phyloP scores from a whole-genome alignment of 371 early-diverging fungal genomes.

The Entomophthora muscae region DNA sequence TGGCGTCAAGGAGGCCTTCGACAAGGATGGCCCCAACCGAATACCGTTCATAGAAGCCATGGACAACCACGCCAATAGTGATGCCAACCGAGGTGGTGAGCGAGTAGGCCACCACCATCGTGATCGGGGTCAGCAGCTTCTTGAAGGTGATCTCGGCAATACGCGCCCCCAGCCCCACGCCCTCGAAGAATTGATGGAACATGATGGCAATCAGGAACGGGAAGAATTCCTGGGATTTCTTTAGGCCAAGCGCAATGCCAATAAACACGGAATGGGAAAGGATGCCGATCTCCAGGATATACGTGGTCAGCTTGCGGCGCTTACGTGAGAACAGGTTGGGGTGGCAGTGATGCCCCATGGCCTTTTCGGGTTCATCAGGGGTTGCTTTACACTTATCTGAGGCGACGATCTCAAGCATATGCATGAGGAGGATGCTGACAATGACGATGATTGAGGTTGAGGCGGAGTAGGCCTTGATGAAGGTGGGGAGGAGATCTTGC shows the following conservation, averaged over 20 bases:
- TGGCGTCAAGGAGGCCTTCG: slow-evolving; percentile 55
- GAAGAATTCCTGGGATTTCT: slow-evolving; percentile 37
- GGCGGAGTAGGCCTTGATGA: slow-evolving; percentile 23
- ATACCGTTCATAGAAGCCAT: slow-evolving; percentile 29
- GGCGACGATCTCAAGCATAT: slow-evolving; percentile 19
- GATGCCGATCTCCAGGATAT: slow-evolving; percentile 70
- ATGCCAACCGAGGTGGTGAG: slow-evolving; percentile 61
- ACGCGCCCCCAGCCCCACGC: slow-evolving; percentile 60
- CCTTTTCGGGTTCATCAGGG: too few species aligned
- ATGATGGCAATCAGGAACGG: slow-evolving; percentile 58
- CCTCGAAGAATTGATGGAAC: slow-evolving; percentile 88
- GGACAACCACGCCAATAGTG: slow-evolving; percentile 53
- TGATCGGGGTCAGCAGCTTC: slow-evolving; percentile 16
- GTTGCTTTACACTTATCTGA: too few species aligned
- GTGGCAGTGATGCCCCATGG: too few species aligned
- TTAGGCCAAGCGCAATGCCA: slow-evolving; percentile 58
- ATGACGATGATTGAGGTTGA: slow-evolving; percentile 31
- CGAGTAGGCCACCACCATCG: slow-evolving; percentile 22
- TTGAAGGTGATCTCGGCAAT: slow-evolving; percentile 27
- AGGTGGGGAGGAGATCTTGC: slow-evolving; percentile 22
- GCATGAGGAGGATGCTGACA: slow-evolving; percentile 22
- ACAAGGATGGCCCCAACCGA: slow-evolving; percentile 32
- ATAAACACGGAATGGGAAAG: slow-evolving; percentile 74
- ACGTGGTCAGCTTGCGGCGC: too few species aligned
- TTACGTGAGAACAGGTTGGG: too few species aligned